A percentile compares a stretch with the other conserved stretches of the same genome.
Conservation (phyloP, 345 rosid species). For the Passiflora organensis region DNA sequence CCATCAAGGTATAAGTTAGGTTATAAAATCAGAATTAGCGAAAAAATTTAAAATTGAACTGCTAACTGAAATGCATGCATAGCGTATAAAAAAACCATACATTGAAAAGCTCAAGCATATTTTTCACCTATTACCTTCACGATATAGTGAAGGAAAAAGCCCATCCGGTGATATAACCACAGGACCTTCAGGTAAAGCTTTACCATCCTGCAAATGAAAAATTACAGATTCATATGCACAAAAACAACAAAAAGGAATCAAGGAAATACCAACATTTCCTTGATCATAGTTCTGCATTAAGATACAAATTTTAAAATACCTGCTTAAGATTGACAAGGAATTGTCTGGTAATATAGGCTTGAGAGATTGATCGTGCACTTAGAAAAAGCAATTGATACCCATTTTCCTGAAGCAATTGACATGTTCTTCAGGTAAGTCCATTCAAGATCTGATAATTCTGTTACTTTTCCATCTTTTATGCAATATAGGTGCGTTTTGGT, state of each 20-base stretch:
- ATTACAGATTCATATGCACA: not conserved
- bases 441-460: too few species aligned
- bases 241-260: not conserved
- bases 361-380: constrained; percentile 95
- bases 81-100: not conserved
- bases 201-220: constrained; percentile 59
- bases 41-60: not conserved
- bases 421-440: not conserved
- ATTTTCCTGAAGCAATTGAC: constrained; percentile 59
- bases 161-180: constrained; percentile 98
- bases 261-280: constrained; percentile 1
- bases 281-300: constrained; percentile 2
- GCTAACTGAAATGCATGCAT: constrained; percentile 1
- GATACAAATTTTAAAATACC: constrained; percentile 39
- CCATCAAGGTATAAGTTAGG: not conserved
- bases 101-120: not conserved
- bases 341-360: constrained; percentile 80
- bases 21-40: too few species aligned
- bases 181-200: constrained; percentile 94
- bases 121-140: constrained; percentile 60
- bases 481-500: too few species aligned
- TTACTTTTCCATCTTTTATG: too few species aligned
- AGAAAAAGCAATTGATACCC: constrained; percentile 91
- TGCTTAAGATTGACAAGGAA: constrained; percentile 85
- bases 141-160: constrained; percentile 79